Conservation (phyloP, 1,139 yeast genomes). For the Geotrichum klebahnii region DNA sequence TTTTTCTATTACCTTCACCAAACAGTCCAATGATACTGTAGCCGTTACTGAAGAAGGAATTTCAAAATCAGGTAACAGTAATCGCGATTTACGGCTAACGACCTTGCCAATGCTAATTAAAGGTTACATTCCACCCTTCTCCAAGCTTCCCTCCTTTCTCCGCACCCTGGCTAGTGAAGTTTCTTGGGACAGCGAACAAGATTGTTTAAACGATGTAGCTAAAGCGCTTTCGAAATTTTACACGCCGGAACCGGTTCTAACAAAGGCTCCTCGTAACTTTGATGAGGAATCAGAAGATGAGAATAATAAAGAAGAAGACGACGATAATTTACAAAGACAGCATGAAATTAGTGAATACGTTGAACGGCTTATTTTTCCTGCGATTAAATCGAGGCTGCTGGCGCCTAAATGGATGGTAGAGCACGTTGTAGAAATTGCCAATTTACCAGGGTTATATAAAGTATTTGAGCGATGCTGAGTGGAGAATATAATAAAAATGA, state of each 20-base stretch:
- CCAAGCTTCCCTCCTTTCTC: slow-evolving; percentile 64
- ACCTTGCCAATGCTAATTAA: slow-evolving; percentile 66
- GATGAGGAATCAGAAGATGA: slow-evolving; percentile 31
- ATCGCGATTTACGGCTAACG: slow-evolving; percentile 38
- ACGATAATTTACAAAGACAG: slow-evolving; percentile 19
- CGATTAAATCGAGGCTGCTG: slow-evolving; percentile 56
- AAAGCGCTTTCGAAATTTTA: slow-evolving; percentile 69
- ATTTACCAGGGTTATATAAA: slow-evolving; percentile 80
- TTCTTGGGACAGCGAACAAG: slow-evolving; percentile 62
- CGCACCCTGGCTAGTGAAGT: slow-evolving; percentile 56
- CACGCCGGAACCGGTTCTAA: slow-evolving; percentile 56
- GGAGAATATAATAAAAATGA: not conserved
- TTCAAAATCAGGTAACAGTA: slow-evolving; percentile 26
- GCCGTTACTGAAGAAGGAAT: not conserved
- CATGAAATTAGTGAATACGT: slow-evolving; percentile 34
- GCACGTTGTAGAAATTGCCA: slow-evolving; percentile 79
- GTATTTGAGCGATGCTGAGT: slow-evolving; percentile 84
- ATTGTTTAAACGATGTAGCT: slow-evolving; percentile 62
- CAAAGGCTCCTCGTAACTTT: no score
- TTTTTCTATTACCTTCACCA: slow-evolving; percentile 51
- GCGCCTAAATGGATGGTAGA: slow-evolving; percentile 54
- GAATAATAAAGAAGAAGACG: slow-evolving; percentile 9
- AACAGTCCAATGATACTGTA: not conserved
- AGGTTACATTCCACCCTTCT: slow-evolving; percentile 57
- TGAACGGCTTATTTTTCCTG: slow-evolving; percentile 60